Base-by-base conservation (phyloP, 2,329 filamentous ascomycete genomes). In the Cladophialophora immunda region DNA sequence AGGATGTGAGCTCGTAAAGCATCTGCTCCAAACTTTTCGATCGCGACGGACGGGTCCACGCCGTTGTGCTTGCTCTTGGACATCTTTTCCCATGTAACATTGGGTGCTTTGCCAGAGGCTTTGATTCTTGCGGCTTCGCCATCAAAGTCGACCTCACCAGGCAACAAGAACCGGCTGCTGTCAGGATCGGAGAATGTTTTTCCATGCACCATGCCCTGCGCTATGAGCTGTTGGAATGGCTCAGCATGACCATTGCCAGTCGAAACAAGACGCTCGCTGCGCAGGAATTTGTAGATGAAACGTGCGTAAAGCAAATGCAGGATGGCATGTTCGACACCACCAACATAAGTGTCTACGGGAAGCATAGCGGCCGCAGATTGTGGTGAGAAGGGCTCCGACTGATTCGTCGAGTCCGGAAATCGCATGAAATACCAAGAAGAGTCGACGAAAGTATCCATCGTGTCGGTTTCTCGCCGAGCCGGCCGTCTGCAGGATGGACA, bases 371-470 rank as follows among this genome's bases (percentile, higher is more conserved):
- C 81, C 13, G 87, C 86, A 11, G 83, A 83, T 19, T 83, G 79
- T n/a, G 87, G 79, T 0, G 87, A 88, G 70, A 96, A 89, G 0
- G 88, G 88, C 15, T 81, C 76, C 1, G 84, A 74, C 15, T 82
- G 71, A 71, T 95, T 94, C 19, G 88, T 82, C 0, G 91, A 82
- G 73, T 96, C 92, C 30, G 89, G 79, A 73, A 93, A 97, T 13
- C 92, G 87, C 80, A 94, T 88, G 75, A 90, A 97, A 78, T 97
- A 97, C 93, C 93, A 97, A 62, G 93, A 96, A 1, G 93, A 97
- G 79, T 97, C 93, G 68, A 97, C 93, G 79, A 97, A 97, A 0
- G 93, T 97, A 77, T 97, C 93, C 93, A 97, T 97, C 2, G 93
- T 97, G 76, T 97, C 93, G 0, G 93, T 97, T 71, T 97, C 93